Base-by-base conservation (phyloP, 352 stramenopile genomes). In the Nothophytophthora sp. region DNA sequence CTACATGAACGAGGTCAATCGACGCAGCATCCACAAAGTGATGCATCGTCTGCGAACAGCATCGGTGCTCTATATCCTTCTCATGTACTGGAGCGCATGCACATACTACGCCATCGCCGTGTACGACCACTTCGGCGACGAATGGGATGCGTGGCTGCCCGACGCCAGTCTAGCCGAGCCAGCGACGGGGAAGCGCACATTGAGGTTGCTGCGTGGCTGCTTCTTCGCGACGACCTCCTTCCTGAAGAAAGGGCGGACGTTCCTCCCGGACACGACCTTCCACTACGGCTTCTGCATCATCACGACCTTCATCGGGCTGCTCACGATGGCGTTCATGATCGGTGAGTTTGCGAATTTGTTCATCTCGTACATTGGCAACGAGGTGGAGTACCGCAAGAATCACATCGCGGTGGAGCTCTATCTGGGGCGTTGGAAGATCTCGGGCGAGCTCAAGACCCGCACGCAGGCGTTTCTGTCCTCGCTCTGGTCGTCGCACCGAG, bases 311-410 rank as follows among this genome's bases (percentile, higher is more conserved):
- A 16, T 81, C 28, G 73, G 78, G 0, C 28, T 87, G 10, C 36
- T 90, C 1, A 63, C 70, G 18, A 85, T 86, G 76, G 66, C 75
- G 2, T 90, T 81, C 44, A 87, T 88, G 73, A 76, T 88, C 22
- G 73, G 79, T n/a, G 74, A 90, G 46, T 73, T 88, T 24, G 77
- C 79, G 2, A 86, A 72, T 35, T 49, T 90, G 4, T 88, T 83
- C 33, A 81, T 90, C 46, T 88, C 74, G 15, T 85, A 82, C 36
- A 90, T 88, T 27, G 63, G 58, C 22, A 83, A 86, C 50, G 79
- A 90, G 60, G 74, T 90, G 15, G 66, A 75, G 36, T 90, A 81
- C 32, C 72, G 74, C 12, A 90, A 87, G 43, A 86, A 90, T 32
- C 68, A 88, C 45, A 86, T 86, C 33, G 72, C 73, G 0, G 70